A percentile compares a stretch with the other conserved stretches of the same genome.
Conservation (phyloP, 169 alveolate species). For the Perkinsus marinus region DNA sequence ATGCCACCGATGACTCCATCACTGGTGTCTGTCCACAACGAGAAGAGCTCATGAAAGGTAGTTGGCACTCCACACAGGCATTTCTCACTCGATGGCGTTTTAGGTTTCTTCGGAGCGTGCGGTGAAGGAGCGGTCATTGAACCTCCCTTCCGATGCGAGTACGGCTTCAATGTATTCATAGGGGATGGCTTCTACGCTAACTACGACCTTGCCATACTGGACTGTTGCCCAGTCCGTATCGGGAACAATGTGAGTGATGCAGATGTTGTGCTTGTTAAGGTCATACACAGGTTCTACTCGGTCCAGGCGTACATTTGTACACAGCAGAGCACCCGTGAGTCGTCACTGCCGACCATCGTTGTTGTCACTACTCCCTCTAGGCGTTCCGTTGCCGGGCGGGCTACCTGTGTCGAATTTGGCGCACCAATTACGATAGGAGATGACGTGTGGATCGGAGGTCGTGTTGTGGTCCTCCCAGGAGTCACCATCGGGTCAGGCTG, state of each 20-base stretch:
- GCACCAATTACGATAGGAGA: slow-evolving; percentile 19
- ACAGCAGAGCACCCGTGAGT: slow-evolving; percentile 23
- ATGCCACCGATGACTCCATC: background rate
- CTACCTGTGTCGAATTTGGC: slow-evolving; percentile 12
- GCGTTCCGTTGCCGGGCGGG: slow-evolving; percentile 9
- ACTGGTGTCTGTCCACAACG: background rate
- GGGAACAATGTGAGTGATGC: background rate
- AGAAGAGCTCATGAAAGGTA: background rate
- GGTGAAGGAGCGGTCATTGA: background rate
- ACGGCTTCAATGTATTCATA: background rate
- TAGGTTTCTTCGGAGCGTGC: background rate
- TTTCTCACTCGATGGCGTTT: background rate
- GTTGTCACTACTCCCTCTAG: background rate
- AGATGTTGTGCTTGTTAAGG: background rate
- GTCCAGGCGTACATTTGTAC: slow-evolving; percentile 14
- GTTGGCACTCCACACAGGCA: background rate
- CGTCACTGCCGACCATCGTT: background rate
- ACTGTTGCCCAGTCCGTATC: background rate
- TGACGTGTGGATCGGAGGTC: slow-evolving; percentile 31
- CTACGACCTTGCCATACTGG: background rate
- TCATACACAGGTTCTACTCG: slow-evolving; percentile 5
- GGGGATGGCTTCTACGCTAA: background rate
- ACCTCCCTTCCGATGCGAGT: background rate
- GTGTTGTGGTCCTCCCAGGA: slow-evolving; percentile 19
- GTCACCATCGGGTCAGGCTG: slow-evolving; percentile 20